Base-by-base conservation (phyloP, 306 rosid genomes). In the Cucurbita moschata region DNA sequence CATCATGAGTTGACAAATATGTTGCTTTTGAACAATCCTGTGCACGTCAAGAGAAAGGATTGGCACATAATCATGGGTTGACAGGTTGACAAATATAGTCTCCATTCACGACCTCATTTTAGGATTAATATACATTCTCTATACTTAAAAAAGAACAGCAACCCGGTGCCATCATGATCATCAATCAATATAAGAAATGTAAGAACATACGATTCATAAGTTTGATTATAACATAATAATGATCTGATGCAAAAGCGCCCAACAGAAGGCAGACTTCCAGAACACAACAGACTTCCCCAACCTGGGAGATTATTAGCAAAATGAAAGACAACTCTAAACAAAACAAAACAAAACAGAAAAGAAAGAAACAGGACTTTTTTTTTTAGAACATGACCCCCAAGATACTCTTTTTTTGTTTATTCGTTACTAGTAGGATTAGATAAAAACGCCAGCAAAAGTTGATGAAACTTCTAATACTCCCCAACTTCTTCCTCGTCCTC, bases 401-500 rank as follows among this genome's bases (percentile, higher is more conserved):
- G 73, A 68, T 47, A 9, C 37, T 65, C 16, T 14, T 42, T 42
- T 6, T 62, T 42, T 6, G 5, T 62, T 62, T 62, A 62, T 62
- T 62, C 49, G 39, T 62, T 62, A 62, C 69, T 67, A 67, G 53
- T 19, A 66, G 0, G 56, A 18, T 47, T 3, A 15, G 7, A 64
- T 13, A 11, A 19, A 67, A 7, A 44, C 16, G 44, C 4, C 3
- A 64, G 23, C 6, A 62, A 37, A 62, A 65, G 71, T 66, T 46
- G 19, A 56, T 8, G 19, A 46, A 44, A 67, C 40, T 67, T 21
- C 21, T 47, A 47, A 53, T 49, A 47, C 57, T 47, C 49, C 57
- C 23, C 73, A 23, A 68, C 56, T 68, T 23, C 77, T 68, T 23
- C 77, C 65, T 90, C 88, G 63, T 87, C 96, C 79, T 76, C 96